Evolutionary conservation across 2,329 filamentous ascomycete genomes (phyloP).

Genomic region (Lasiodiplodia citricola): DNA sequence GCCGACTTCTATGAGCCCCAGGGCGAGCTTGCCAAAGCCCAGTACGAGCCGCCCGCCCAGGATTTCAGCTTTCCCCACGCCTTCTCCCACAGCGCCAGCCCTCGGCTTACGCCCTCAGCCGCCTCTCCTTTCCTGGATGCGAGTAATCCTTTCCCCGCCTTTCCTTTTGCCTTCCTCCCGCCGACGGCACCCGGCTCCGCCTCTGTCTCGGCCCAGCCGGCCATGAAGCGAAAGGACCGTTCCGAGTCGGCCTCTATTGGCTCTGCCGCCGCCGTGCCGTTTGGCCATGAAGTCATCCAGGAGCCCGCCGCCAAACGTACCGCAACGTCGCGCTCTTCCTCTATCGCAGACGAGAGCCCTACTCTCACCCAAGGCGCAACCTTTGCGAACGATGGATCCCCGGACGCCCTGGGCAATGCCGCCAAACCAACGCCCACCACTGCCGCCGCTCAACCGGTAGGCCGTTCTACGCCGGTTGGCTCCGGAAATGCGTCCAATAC

Average conservation of each 20-base stretch:
- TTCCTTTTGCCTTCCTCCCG: conserved; percentile 1
- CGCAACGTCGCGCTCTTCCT: conserved; percentile 12
- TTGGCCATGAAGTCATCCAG: conserved; percentile 6
- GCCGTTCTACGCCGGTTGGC: not conserved
- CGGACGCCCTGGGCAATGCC: not conserved
- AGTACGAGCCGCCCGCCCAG: conserved; percentile 37
- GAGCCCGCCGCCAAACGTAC: conserved; percentile 20
- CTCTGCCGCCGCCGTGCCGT: not conserved
- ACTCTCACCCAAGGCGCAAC: conserved; percentile 3
- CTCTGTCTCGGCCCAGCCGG: conserved; percentile 5
- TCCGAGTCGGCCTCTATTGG: conserved; percentile 15
- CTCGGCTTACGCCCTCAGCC: conserved; percentile 5
- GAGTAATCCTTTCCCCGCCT: not conserved
- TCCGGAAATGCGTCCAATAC: not conserved
- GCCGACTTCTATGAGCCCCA: conserved; percentile 50
- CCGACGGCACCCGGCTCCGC: not conserved
- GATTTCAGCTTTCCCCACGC: conserved; percentile 48
- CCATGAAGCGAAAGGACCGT: conserved; percentile 25
- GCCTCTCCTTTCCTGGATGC: conserved; percentile 7
- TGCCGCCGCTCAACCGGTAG: conserved; percentile 28
- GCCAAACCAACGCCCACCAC: conserved; percentile 24
- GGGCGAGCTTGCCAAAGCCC: conserved; percentile 50
- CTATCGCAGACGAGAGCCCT: conserved; percentile 13
- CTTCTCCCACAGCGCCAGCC: conserved; percentile 26
- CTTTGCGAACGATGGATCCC: not conserved